Base-by-base conservation (phyloP, 805 yeast genomes). In the Spathaspora sp. region DNA sequence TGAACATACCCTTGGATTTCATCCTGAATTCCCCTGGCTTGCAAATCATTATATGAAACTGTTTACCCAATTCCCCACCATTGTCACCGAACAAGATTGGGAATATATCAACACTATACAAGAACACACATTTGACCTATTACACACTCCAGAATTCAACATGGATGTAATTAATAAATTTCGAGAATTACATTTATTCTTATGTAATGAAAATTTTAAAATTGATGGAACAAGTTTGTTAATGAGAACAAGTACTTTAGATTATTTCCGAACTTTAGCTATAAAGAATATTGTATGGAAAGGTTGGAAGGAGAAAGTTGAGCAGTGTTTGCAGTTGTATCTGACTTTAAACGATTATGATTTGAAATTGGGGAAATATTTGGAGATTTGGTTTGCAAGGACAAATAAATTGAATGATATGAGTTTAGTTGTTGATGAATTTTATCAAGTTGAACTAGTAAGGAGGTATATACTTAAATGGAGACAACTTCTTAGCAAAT, bases 171-270 rank as follows among this genome's bases (percentile, higher is more conserved):
- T 72, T 11, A 42, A 51, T 14, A 47, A 59, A 18, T 57, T 72
- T 29, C 60, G 57, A 44, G 49, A 52, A 3, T 55, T 65, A 5
- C 73, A 69, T 54, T 51, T 55, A 20, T 48, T 53, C n/a, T 56
- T 67, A 32, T 52, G 59, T 2, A 39, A 29, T 8, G 56, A 48
- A 11, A 40, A 40, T 26, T 43, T 45, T 43, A 50, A 26, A 44
- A 7, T 35, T 2, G 53, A 51, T 23, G 47, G 26, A 12, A 50
- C 60, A 31, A 64, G 75, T 0, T 48, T 70, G 9, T 52, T 71
- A 44, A 72, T 72, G 76, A 55, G 68, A 44, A 53, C 60, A 7
- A 61, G 73, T 8, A 50, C 60, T 2, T 39, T 46, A 19, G 66
- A 64, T 44, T 58, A 50, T 29, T 50, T 48, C 16, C 39, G 49